These are phyloP conservation scores for Cladophialophora bantiana DNA, from an alignment of 2,329 filamentous ascomycete species.

Conservation along the genomic window DNA sequence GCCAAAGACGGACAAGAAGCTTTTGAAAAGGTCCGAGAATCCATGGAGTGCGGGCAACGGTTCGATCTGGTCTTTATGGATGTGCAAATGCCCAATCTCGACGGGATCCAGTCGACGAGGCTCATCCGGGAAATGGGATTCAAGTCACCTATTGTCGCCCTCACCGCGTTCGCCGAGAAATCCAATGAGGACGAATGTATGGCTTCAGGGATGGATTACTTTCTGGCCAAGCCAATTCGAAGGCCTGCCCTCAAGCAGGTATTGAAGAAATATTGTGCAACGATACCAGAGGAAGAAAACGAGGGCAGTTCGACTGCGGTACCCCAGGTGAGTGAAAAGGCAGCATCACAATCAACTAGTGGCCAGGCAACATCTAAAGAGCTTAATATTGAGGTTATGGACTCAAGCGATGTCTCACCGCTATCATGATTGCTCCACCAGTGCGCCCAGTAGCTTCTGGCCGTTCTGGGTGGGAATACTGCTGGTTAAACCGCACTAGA, in stretches of 20 bases:
- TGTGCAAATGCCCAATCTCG: slow-evolving; percentile 91
- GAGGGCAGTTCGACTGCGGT: slow-evolving; percentile 31
- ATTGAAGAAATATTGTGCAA: slow-evolving; percentile 78
- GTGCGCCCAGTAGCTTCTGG: not conserved
- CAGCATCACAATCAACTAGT: not conserved
- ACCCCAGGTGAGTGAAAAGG: slow-evolving; percentile 15
- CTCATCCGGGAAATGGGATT: slow-evolving; percentile 88
- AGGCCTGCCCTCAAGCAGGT: slow-evolving; percentile 87
- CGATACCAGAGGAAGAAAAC: slow-evolving; percentile 75
- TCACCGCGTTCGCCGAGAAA: slow-evolving; percentile 90
- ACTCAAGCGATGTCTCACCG: slow-evolving; percentile 31
- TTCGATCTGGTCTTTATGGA: slow-evolving; percentile 97
- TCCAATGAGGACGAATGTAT: slow-evolving; percentile 86
- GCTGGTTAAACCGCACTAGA: not conserved
- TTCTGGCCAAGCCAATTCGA: slow-evolving; percentile 77
- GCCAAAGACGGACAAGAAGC: slow-evolving; percentile 88
- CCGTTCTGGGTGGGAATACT: not conserved
- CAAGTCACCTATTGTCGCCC: slow-evolving; percentile 83
- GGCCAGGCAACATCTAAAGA: slow-evolving; percentile 10
- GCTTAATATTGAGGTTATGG: slow-evolving; percentile 15
- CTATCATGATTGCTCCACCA: slow-evolving; percentile 26
- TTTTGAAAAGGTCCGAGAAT: slow-evolving; percentile 81
- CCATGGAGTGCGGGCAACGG: slow-evolving; percentile 73
- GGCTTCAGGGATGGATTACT: slow-evolving; percentile 91
- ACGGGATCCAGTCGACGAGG: slow-evolving; percentile 84